Percentiles rank a stretch among this genome's conserved stretches.
These are phyloP conservation scores for Spathaspora sp. DNA, from an alignment of 1,139 yeast genomes.

Conservation along the genomic window DNA sequence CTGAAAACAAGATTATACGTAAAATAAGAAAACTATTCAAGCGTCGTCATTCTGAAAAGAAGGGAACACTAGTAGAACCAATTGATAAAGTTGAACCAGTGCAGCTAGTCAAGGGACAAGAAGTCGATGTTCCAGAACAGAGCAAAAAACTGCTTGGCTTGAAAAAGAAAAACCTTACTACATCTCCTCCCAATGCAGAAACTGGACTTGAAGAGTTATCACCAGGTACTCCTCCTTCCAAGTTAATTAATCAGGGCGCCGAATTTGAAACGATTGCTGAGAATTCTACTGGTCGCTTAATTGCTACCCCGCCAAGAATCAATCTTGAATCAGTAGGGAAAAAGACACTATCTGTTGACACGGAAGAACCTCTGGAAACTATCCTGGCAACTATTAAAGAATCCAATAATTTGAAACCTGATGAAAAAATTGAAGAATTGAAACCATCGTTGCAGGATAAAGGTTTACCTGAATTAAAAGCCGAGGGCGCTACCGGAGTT, in stretches of 20 bases:
- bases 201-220: not conserved
- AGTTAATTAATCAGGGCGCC: not conserved
- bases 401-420: not conserved
- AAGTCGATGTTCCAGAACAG: not conserved
- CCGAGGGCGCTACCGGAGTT: not conserved
- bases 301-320: slow-evolving; percentile 29
- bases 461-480: not conserved
- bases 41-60: not conserved
- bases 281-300: slow-evolving; percentile 31
- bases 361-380: slow-evolving; percentile 17
- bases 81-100: not conserved
- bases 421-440: not conserved
- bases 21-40: not conserved
- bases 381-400: not conserved
- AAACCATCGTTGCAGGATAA: not conserved
- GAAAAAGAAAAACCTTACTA: not conserved
- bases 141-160: not conserved
- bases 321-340: slow-evolving; percentile 1
- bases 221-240: not conserved
- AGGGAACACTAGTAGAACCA: not conserved
- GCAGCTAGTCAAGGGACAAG: not conserved
- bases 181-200: not conserved
- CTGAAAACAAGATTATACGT: not conserved
- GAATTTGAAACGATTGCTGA: slow-evolving; percentile 14
- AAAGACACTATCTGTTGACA: slow-evolving; percentile 20